phyloP scores from a whole-genome alignment of 345 rosid genomes.

The Salix koriyanagi region DNA sequence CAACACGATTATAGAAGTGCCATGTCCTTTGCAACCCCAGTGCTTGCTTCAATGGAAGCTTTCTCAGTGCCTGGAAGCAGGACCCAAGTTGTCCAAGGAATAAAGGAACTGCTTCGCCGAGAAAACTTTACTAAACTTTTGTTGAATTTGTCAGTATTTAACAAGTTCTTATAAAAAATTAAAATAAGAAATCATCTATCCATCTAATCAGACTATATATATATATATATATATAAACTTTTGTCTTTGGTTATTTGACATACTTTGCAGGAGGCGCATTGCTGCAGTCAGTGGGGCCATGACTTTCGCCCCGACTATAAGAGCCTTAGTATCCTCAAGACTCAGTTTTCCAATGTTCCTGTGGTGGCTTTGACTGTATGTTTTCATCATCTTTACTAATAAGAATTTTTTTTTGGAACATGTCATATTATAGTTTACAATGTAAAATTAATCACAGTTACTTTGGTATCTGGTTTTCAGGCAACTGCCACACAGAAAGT shows the following conservation, averaged over 20 bases:
- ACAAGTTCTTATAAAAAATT: too few relatives aligned
- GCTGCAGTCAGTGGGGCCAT: constrained; percentile 99
- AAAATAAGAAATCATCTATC: too few relatives aligned
- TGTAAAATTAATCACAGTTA: constrained; percentile 9
- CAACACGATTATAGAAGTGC: too few relatives aligned
- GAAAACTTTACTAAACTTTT: too few relatives aligned
- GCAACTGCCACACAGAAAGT: constrained; percentile 96
- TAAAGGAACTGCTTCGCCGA: too few relatives aligned
- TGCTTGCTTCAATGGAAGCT: too few relatives aligned
- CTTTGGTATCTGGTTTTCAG: constrained; percentile 37
- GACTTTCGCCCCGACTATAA: constrained; percentile 98
- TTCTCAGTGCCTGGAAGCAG: too few relatives aligned
- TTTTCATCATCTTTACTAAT: neutral
- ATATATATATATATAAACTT: too few relatives aligned
- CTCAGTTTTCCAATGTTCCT: constrained; percentile 83
- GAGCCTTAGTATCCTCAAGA: constrained; percentile 84
- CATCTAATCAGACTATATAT: too few relatives aligned
- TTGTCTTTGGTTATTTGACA: constrained; percentile 10
- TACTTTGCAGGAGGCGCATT: constrained; percentile 92
- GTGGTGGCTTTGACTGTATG: constrained; percentile 90
- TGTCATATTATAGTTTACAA: neutral
- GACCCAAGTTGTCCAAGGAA: too few relatives aligned
- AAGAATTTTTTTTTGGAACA: neutral
- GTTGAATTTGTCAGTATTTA: too few relatives aligned
- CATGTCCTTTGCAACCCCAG: too few relatives aligned